These are phyloP conservation scores for Ochetophila trinervis DNA, from an alignment of 306 rosid genomes.

Conservation along the genomic window DNA sequence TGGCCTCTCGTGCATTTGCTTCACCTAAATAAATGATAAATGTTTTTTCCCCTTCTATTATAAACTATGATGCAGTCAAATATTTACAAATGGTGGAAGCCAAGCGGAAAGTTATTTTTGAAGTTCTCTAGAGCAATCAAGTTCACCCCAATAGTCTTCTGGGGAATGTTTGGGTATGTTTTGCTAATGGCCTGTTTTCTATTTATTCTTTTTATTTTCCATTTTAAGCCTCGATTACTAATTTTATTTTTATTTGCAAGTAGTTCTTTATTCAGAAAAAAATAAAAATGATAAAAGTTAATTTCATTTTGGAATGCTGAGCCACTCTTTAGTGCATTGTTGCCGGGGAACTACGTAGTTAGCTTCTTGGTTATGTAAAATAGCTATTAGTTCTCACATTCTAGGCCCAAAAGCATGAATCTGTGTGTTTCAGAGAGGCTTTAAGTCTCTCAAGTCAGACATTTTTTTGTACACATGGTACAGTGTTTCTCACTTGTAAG, in stretches of 20 bases:
- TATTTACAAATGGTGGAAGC: slow-evolving; percentile 90
- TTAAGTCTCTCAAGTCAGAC: too few species aligned
- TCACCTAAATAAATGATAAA: neutral
- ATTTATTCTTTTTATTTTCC: neutral
- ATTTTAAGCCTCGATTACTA: neutral
- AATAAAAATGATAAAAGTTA: neutral
- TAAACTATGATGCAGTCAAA: slow-evolving; percentile 43
- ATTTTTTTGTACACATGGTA: too few species aligned
- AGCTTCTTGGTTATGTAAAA: too few species aligned
- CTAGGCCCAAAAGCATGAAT: too few species aligned
- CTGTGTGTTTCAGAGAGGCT: too few species aligned
- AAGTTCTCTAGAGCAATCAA: slow-evolving; percentile 66
- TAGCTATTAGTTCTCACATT: too few species aligned
- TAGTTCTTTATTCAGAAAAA: neutral
- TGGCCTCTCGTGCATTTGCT: neutral
- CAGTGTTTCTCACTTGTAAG: too few species aligned
- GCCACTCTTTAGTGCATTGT: too few species aligned
- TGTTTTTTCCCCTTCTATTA: neutral
- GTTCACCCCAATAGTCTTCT: slow-evolving; percentile 74
- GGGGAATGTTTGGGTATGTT: slow-evolving; percentile 89
- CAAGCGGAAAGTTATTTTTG: slow-evolving; percentile 59
- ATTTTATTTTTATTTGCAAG: neutral
- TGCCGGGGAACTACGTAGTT: too few species aligned
- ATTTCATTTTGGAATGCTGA: too few species aligned
- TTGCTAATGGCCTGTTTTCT: too few species aligned